phyloP scores from a whole-genome alignment of 1,139 yeast genomes.

The Suhomyces bokatorum region DNA sequence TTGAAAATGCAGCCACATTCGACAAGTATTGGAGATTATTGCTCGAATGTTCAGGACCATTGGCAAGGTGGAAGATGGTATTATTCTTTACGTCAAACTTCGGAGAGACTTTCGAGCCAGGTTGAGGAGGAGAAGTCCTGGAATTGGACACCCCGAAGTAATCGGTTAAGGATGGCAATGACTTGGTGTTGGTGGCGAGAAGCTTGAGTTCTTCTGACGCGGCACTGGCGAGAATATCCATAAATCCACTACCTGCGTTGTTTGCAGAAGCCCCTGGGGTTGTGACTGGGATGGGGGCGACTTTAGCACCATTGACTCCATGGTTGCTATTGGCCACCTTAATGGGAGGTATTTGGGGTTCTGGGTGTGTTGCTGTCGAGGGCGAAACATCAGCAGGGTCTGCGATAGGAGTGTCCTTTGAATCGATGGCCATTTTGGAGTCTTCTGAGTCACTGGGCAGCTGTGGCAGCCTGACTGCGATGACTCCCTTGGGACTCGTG shows the following conservation, averaged over 20 bases:
- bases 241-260: conserved; percentile 20
- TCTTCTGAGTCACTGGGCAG: not conserved
- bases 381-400: not conserved
- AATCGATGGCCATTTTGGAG: not conserved
- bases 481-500: not conserved
- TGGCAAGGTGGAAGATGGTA: conserved; percentile 11
- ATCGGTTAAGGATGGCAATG: conserved; percentile 65
- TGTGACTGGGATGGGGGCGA: not conserved
- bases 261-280: conserved; percentile 11
- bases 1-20: conserved; percentile 18
- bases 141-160: conserved; percentile 38
- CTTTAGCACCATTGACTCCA: not conserved
- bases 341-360: too few species aligned
- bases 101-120: not conserved
- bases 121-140: not conserved
- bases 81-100: conserved; percentile 1
- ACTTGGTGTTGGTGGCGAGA: conserved; percentile 52
- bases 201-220: conserved; percentile 74
- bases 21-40: conserved; percentile 27
- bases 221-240: conserved; percentile 76
- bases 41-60: conserved; percentile 15
- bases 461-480: not conserved
- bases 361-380: not conserved
- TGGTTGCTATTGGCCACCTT: not conserved
- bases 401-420: not conserved